phyloP scores from a whole-genome alignment of 305 asterid genomes.

The Andrographis paniculata region DNA sequence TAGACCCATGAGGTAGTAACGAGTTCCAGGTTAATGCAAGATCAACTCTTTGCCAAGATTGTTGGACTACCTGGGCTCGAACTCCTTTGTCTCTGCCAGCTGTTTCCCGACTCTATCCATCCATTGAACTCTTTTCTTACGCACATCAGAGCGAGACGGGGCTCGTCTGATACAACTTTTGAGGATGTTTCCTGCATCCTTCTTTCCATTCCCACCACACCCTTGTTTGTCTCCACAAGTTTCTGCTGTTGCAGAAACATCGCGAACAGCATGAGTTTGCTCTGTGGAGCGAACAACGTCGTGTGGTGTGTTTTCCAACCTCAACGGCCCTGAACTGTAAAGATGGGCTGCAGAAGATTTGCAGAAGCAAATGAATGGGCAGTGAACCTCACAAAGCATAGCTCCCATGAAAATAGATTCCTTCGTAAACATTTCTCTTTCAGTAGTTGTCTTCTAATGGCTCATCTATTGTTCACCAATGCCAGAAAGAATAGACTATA shows the following conservation, averaged over 20 bases:
- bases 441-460: too few species aligned
- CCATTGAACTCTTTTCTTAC: constrained; percentile 56
- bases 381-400: constrained; percentile 38
- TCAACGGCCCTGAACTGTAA: constrained; percentile 40
- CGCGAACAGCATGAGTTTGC: constrained; percentile 18
- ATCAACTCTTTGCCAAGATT: too few species aligned
- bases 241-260: constrained; percentile 21
- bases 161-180: constrained; percentile 49
- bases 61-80: constrained; percentile 49
- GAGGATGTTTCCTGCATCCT: constrained; percentile 18
- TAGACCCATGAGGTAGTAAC: too few species aligned
- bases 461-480: too few species aligned
- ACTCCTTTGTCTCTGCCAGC: constrained; percentile 60
- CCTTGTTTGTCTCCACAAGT: constrained; percentile 22
- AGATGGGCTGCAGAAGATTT: constrained; percentile 72
- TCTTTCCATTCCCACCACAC: constrained; percentile 21
- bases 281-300: constrained; percentile 18
- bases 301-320: constrained; percentile 31
- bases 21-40: too few species aligned
- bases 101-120: constrained; percentile 47
- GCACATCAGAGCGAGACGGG: constrained; percentile 16
- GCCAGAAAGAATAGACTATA: too few species aligned
- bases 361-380: constrained; percentile 46
- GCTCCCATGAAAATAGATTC: constrained; percentile 71
- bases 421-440: constrained; percentile 12